A percentile compares a stretch with the other conserved stretches of the same genome.
These are phyloP conservation scores for Termitomyces sp. DNA, from an alignment of 768 basidiomycete genomes.

Conservation along the genomic window DNA sequence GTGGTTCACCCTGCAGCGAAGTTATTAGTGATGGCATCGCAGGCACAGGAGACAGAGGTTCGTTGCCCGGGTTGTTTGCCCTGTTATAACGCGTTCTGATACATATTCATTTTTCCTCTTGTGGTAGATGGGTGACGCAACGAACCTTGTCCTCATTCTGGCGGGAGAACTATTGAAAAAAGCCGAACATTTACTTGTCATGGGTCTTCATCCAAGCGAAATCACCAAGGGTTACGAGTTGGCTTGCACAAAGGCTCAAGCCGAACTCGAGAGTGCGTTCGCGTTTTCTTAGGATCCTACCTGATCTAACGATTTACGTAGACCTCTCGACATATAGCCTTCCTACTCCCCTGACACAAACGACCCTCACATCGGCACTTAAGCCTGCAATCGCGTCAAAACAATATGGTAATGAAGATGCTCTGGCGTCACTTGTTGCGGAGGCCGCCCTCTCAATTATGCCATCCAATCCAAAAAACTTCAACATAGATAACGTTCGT, in stretches of 20 bases:
- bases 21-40: slow-evolving; percentile 97
- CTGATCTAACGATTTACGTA: slow-evolving; percentile 23
- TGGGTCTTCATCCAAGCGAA: slow-evolving; percentile 97
- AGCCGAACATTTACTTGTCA: slow-evolving; percentile 85
- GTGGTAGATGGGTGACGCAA: slow-evolving; percentile 95
- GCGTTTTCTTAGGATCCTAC: background rate
- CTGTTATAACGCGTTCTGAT: background rate
- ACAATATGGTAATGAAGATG: slow-evolving; percentile 91
- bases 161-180: slow-evolving; percentile 94
- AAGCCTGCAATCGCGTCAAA: slow-evolving; percentile 94
- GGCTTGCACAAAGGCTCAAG: slow-evolving; percentile 74
- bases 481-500: slow-evolving; percentile 97
- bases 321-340: slow-evolving; percentile 67
- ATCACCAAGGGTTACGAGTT: slow-evolving; percentile 94
- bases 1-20: slow-evolving; percentile 99
- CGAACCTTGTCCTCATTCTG: slow-evolving; percentile 91
- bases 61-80: slow-evolving; percentile 15
- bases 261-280: slow-evolving; percentile 84
- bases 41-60: slow-evolving; percentile 94
- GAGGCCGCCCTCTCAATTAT: slow-evolving; percentile 92
- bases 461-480: slow-evolving; percentile 82
- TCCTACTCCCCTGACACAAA: slow-evolving; percentile 65
- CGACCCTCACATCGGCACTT: slow-evolving; percentile 67
- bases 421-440: slow-evolving; percentile 76
- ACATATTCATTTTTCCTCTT: background rate